Base-by-base conservation (phyloP, 2,329 filamentous ascomycete species). In the Penicillium corylophilum region DNA sequence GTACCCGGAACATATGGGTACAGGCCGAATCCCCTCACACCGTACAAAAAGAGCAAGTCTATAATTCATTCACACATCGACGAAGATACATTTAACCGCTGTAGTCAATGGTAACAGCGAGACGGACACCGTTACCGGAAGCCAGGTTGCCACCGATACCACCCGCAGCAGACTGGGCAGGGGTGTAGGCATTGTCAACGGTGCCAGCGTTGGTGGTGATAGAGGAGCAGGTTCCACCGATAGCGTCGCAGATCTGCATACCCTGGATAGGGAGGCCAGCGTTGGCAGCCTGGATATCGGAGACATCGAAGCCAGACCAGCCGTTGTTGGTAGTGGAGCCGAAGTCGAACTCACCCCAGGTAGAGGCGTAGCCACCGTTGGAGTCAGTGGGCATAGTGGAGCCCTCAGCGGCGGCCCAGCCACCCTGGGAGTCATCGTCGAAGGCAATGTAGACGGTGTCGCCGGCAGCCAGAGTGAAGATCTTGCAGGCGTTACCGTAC, bases 271-370 rank as follows among this genome's bases (percentile, higher is more conserved):
- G 26, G 16, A 61, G 7, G 8, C 56, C 57, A 7, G 66, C 62
- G 24, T 64, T 55, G 61, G 70, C 63, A 13, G 68, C 64, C 41
- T 61, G 53, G 45, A 71, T 71, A 10, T 64, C 66, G 7, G 65
- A 68, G 38, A 68, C 66, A 48, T 70, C 67, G 40, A 66, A 69
- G 18, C 66, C 66, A 47, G 64, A 66, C 63, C 62, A 66, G 46
- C 54, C 63, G 10, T 39, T 46, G 56, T 70, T 70, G 35, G 42
- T 48, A 23, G 47, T 33, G 35, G 59, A 64, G 31, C 58, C 61
- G 39, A 70, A 67, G 50, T 69, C 67, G 46, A 70, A 69, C 50
- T 70, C 67, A 33, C 67, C 67, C 65, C 65, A 70, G 43, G 67
- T 70, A 46, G 54, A 54, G 28, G 65, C 56, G 31, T 65, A 70